Conservation (phyloP, 1,284 basidiomycete genomes). For the Prillingera fragicola region DNA sequence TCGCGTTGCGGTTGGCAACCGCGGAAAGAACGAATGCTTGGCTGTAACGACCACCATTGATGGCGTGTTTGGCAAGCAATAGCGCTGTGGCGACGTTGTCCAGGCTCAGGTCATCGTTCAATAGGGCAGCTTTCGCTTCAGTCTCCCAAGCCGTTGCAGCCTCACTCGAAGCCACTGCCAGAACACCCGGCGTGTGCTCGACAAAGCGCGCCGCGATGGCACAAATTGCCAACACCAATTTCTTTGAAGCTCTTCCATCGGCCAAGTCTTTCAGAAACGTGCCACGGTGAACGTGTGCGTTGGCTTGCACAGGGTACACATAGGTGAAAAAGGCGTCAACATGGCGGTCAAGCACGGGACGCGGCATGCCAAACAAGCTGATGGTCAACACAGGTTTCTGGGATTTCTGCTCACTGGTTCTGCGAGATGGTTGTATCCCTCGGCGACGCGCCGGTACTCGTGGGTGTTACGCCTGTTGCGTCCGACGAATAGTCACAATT, state of each 20-base stretch:
- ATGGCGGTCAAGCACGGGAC: constrained; percentile 13
- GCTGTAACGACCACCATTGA: constrained; percentile 15
- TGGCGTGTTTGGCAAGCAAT: constrained; percentile 22
- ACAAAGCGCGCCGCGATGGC: constrained; percentile 19
- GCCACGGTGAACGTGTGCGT: constrained; percentile 20
- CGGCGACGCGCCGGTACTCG: constrained; percentile 11
- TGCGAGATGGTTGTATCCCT: constrained; percentile 3
- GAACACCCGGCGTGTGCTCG: background rate
- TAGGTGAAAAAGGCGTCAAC: constrained; percentile 20
- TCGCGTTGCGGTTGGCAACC: constrained; percentile 15
- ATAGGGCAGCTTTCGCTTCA: constrained; percentile 15
- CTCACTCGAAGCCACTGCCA: background rate
- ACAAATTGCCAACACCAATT: constrained; percentile 18
- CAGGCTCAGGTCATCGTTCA: constrained; percentile 17
- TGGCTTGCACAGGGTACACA: constrained; percentile 19
- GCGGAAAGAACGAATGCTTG: constrained; percentile 14
- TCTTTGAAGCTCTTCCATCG: constrained; percentile 10
- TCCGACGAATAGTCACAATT: constrained; percentile 8
- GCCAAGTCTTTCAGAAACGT: constrained; percentile 14
- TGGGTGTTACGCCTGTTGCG: constrained; percentile 3
- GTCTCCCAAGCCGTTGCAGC: constrained; percentile 15
- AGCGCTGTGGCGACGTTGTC: constrained; percentile 20
- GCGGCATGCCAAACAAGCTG: constrained; percentile 15
- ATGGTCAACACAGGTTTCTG: too few species aligned
- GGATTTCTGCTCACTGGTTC: background rate